Conservation (phyloP, 495 filamentous ascomycete species). For the Neurospora sp. region DNA sequence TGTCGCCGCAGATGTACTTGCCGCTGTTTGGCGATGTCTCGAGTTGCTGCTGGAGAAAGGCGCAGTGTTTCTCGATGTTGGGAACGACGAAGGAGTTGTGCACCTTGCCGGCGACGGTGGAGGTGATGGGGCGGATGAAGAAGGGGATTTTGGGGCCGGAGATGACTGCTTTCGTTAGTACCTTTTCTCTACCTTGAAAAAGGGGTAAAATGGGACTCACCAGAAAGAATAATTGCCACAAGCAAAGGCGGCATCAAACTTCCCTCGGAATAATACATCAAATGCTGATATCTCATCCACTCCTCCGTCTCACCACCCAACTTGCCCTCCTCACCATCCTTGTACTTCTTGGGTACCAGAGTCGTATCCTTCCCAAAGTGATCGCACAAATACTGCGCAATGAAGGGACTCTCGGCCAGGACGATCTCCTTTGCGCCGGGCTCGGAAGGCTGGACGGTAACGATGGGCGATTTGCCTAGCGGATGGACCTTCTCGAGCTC, state of each 20-base stretch:
- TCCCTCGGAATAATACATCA: constrained; percentile 73
- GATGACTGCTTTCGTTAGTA: constrained; percentile 22
- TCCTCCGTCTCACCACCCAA: constrained; percentile 62
- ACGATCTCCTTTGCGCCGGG: constrained; percentile 37
- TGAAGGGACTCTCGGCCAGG: constrained; percentile 70
- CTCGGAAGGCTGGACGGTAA: constrained; percentile 41
- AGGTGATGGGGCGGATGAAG: constrained; percentile 72
- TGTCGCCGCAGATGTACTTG: constrained; percentile 57
- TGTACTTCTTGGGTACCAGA: constrained; percentile 56
- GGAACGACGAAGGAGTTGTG: constrained; percentile 49
- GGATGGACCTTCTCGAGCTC: constrained; percentile 71
- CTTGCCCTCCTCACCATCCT: constrained; percentile 39
- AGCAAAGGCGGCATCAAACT: constrained; percentile 18
- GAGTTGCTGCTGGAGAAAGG: constrained; percentile 64
- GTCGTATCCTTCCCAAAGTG: constrained; percentile 42
- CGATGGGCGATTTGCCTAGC: constrained; percentile 72
- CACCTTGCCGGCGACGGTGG: constrained; percentile 51
- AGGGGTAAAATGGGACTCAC: constrained; percentile 4
- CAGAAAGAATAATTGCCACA: constrained; percentile 4
- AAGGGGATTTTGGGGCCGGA: constrained; percentile 62
- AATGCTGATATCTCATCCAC: constrained; percentile 68
- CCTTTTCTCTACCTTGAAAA: neutral
- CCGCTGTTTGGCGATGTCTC: constrained; percentile 46
- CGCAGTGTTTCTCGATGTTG: constrained; percentile 53
- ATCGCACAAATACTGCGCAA: constrained; percentile 71